Evolutionary conservation across 2,329 filamentous ascomycete genomes (phyloP).

Genomic region (Trichoderma sp.): DNA sequence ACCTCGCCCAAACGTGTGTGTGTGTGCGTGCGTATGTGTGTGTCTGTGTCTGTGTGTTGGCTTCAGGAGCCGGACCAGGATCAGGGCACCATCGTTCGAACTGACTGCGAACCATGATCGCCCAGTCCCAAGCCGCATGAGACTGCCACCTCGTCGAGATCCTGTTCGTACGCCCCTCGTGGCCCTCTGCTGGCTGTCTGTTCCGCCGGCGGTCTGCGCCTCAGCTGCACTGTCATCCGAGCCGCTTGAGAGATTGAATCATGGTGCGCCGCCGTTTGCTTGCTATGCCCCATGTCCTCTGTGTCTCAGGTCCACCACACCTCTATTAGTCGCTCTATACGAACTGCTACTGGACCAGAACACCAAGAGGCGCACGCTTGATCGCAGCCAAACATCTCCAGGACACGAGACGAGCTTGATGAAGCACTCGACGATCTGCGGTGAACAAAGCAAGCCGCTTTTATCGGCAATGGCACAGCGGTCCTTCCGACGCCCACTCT

Average conservation of each 20-base stretch:
- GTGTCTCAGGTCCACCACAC: constrained; percentile 22
- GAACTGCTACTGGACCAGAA: constrained; percentile 11
- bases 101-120: constrained; percentile 31
- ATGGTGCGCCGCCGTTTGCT: constrained; percentile 18
- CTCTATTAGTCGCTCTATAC: neutral
- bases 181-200: constrained; percentile 8
- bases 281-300: constrained; percentile 9
- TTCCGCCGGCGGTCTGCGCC: constrained; percentile 22
- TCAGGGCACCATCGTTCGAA: constrained; percentile 29
- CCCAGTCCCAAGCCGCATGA: constrained; percentile 20
- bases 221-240: constrained; percentile 24
- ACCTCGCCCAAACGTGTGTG: neutral
- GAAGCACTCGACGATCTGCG: constrained; percentile 12
- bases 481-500: neutral
- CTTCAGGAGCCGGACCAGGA: constrained; percentile 20
- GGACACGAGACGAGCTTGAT: neutral
- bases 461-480: neutral
- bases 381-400: neutral
- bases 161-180: constrained; percentile 18
- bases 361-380: neutral
- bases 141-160: constrained; percentile 4
- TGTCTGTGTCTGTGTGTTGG: constrained; percentile 4
- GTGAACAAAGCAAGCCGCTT: constrained; percentile 8
- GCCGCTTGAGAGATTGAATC: constrained; percentile 22
- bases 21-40: neutral